Evolutionary conservation across 345 rosid species (phyloP).

Genomic region (Salix exigua): DNA sequence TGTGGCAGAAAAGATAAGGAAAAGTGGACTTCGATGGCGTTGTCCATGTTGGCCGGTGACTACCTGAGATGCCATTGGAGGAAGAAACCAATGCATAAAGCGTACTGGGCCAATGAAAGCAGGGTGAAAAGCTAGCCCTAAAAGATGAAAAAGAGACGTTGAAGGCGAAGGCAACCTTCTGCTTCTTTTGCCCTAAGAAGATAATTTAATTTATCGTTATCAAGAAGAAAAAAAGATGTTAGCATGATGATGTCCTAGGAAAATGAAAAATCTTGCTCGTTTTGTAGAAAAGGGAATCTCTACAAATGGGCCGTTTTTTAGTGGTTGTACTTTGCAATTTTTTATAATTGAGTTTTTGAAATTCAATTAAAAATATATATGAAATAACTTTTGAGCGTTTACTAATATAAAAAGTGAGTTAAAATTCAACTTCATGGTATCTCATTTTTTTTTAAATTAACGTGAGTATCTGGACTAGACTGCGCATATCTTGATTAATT

Average conservation of each 20-base stretch:
- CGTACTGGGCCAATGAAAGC: too few relatives aligned
- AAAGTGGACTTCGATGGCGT: not conserved
- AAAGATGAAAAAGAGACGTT: not conserved
- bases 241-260: not conserved
- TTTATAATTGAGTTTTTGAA: too few relatives aligned
- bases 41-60: slow-evolving; percentile 4
- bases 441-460: too few relatives aligned
- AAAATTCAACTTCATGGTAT: too few relatives aligned
- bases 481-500: too few relatives aligned
- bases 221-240: too few relatives aligned
- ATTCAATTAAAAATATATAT: too few relatives aligned
- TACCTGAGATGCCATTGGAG: not conserved
- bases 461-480: fast-evolving
- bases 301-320: too few relatives aligned
- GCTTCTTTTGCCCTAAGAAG: not conserved
- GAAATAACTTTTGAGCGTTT: too few relatives aligned
- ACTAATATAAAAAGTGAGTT: too few relatives aligned
- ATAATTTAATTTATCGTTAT: not conserved
- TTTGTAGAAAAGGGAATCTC: not conserved
- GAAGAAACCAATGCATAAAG: not conserved
- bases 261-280: not conserved
- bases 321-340: too few relatives aligned
- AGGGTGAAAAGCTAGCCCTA: not conserved
- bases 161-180: not conserved
- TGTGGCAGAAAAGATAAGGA: not conserved